Base-by-base conservation (phyloP, 2,329 filamentous ascomycete species). In the Elsinoe arachidis region DNA sequence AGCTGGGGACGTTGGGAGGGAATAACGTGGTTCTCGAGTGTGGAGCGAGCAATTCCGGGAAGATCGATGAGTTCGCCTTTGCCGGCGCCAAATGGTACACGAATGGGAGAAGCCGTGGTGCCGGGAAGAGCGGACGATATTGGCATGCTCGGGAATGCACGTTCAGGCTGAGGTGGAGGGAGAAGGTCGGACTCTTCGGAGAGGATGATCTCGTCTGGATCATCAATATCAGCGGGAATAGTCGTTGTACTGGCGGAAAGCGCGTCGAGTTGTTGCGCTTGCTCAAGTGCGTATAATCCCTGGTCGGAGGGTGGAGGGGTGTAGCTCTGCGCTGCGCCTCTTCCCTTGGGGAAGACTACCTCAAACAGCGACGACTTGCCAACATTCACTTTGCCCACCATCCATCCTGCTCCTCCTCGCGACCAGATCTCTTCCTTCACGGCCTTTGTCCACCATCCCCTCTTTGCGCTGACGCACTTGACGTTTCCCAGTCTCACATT, bases 361-460 rank as follows among this genome's bases (percentile, higher is more conserved):
- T 93, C 85, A 60, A 97, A 95, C 1, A 99, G 80, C 67, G 87
- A 86, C 65, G 92, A 97, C 73, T 99, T 99, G 21, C 93, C 95
- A 2, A 97, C 95, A 67, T 99, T 99, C 61, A 90, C 90, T 71
- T 96, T 97, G n/a, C 93, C 93, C 2, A 99, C 87, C 78, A 99
- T 85, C 92, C 93, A 99, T 14, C 88, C 86, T 14, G 85, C 93
- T 3, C 92, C 92, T 3, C 90, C 90, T 51, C 88, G 82, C 43
- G 84, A 74, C 80, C 84, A 91, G 47, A 99, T 90, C 49, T 91
- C 86, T 63, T 96, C 85, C 70, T 89, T 96, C 57, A 99, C 74
- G 52, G 87, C 78, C 63, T 81, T 87, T 0, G 91, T 96, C 89
- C 92, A 96, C 93, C 95, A 99, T 9, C 81, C 81, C 59, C 88